phyloP scores from a whole-genome alignment of 2,329 filamentous ascomycete species.

The Aspergillus sp. region DNA sequence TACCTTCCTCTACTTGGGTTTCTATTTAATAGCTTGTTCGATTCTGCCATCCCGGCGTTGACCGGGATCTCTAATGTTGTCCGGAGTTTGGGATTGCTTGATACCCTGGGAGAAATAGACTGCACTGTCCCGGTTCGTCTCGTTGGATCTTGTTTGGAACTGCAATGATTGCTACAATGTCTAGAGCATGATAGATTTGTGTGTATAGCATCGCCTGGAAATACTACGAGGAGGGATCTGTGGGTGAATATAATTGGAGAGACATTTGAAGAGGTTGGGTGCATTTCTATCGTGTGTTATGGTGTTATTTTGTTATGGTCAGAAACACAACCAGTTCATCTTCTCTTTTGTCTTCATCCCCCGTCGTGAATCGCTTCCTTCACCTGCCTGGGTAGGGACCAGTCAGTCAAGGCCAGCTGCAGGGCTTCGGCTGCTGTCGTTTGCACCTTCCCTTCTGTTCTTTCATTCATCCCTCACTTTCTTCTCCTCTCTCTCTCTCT shows the following conservation, averaged over 20 bases:
- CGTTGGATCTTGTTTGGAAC: slow-evolving; percentile 9
- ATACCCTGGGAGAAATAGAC: slow-evolving; percentile 24
- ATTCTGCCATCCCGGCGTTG: slow-evolving; percentile 3
- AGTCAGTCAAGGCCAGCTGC: slow-evolving; percentile 5
- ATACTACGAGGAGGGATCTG: neutral
- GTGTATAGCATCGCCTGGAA: slow-evolving; percentile 3
- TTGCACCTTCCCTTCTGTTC: neutral
- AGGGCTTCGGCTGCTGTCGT: slow-evolving; percentile 4
- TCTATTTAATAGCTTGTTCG: slow-evolving; percentile 6
- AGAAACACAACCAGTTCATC: neutral
- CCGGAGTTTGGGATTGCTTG: slow-evolving; percentile 24
- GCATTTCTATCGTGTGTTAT: too few relatives aligned
- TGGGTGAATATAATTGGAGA: neutral
- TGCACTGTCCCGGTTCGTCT: slow-evolving; percentile 5
- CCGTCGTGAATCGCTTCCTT: too few relatives aligned
- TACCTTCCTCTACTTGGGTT: slow-evolving; percentile 1
- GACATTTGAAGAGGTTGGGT: neutral
- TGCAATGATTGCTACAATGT: slow-evolving; percentile 9
- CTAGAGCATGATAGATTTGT: slow-evolving; percentile 15
- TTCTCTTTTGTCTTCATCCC: too few relatives aligned
- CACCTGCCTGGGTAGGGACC: neutral
- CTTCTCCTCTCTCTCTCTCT: neutral
- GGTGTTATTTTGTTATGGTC: too few relatives aligned
- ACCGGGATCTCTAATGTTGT: slow-evolving; percentile 12
- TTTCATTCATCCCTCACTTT: neutral